Evolutionary conservation across 2,329 filamentous ascomycete species (phyloP).

Genomic region (Talaromyces sp.): DNA sequence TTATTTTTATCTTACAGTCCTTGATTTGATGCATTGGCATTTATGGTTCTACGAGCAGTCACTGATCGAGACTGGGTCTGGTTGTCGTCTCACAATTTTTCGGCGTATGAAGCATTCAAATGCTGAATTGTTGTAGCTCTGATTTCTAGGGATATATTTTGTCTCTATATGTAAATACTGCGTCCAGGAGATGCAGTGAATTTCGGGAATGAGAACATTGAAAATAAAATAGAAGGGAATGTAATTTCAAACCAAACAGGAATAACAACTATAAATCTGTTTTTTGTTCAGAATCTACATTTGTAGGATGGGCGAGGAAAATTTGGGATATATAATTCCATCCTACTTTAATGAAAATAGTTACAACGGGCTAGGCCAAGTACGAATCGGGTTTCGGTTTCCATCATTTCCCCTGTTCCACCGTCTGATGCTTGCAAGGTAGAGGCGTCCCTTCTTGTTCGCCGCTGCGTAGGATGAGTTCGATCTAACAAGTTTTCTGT

Average conservation of each 20-base stretch:
- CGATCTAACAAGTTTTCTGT: not conserved
- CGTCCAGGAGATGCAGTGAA: not conserved
- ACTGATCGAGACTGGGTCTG: too few species aligned
- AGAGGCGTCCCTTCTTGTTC: conserved; percentile 2
- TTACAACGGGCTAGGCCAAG: not conserved
- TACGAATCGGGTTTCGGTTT: not conserved
- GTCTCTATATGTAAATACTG: not conserved
- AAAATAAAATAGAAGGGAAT: not conserved
- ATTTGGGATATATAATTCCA: not conserved
- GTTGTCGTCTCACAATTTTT: not conserved
- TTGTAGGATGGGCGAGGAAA: too few species aligned
- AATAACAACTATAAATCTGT: not conserved
- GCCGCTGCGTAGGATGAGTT: conserved; percentile 9
- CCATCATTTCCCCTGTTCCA: not conserved
- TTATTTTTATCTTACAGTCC: conserved; percentile 51
- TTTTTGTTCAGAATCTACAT: not conserved
- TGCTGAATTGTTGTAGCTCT: not conserved
- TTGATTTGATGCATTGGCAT: conserved; percentile 36
- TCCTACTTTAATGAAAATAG: not conserved
- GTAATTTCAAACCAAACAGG: not conserved
- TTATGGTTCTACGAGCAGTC: not conserved
- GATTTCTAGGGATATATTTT: not conserved
- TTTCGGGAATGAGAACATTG: not conserved
- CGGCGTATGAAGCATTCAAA: not conserved
- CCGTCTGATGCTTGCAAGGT: not conserved